phyloP scores from a whole-genome alignment of 306 rosid genomes.

The cucumber (Cucumis sativus) region Cucumber_9930_V3 NC_026655.2:139501-140000 shows the following conservation, averaged over 20 bases:
- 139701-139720: neutral
- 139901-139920: neutral
- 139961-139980: neutral
- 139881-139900: neutral
- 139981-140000: neutral
- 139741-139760: neutral
- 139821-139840: neutral
- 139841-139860: neutral
- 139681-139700: neutral
- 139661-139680: neutral
- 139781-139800: neutral
- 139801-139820: neutral
- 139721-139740: too few relatives aligned
- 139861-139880: neutral
- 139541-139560: neutral
- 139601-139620: neutral
- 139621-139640: too few relatives aligned
- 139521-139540: neutral
- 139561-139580: neutral
- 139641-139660: too few relatives aligned
- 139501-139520: neutral
- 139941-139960: neutral
- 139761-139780: neutral
- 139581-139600: neutral
- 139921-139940: neutral